Evolutionary conservation across 2,329 filamentous ascomycete species (phyloP).

Genomic region (Fusarium nodosum): DNA sequence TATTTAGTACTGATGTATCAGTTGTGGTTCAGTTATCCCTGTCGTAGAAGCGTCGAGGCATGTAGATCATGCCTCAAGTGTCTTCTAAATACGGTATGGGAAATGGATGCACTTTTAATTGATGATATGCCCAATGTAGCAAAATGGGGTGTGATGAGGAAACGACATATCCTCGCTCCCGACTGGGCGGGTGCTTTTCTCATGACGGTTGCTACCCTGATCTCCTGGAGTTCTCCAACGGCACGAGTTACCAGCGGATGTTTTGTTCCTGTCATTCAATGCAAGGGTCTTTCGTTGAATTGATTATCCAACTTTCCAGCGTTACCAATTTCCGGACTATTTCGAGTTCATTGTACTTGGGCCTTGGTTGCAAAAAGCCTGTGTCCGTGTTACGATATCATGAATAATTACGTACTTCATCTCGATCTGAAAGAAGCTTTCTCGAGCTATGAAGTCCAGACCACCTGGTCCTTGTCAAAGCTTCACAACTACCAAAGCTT

Average conservation of each 20-base stretch:
- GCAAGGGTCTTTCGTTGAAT: background rate
- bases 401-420: background rate
- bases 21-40: conserved; percentile 26
- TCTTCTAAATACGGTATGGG: conserved; percentile 15
- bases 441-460: background rate
- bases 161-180: conserved; percentile 20
- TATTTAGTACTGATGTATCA: conserved; percentile 12
- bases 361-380: background rate
- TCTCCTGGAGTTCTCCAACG: background rate
- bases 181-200: conserved; percentile 19
- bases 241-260: background rate
- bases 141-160: conserved; percentile 18
- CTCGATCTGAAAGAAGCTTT: conserved; percentile 1
- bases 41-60: conserved; percentile 32
- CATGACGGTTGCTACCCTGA: conserved; percentile 11
- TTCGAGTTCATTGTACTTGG: background rate
- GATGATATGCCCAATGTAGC: conserved; percentile 19
- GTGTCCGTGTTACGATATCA: background rate
- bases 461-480: conserved; percentile 1
- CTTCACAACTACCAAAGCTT: background rate
- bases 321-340: background rate
- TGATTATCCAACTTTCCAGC: background rate
- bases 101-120: conserved; percentile 24
- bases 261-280: background rate
- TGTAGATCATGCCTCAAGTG: conserved; percentile 35